Evolutionary conservation across 306 rosid genomes (phyloP), one percentile per base, ranked within the genome.

Genomic region (Prunus campanulata): DNA sequence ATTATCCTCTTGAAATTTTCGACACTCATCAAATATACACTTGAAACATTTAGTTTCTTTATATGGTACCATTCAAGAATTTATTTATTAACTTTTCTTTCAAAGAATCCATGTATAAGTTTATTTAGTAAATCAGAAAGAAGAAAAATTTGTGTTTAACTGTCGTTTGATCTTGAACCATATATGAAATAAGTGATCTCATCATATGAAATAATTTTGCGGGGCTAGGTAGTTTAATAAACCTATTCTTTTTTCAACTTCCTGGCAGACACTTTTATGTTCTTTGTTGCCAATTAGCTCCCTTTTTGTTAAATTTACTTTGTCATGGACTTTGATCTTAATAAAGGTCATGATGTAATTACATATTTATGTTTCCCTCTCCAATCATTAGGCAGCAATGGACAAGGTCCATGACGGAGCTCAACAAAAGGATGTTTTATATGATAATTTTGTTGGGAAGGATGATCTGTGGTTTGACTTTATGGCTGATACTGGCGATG

Each of bases 401-500:
- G 84, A 80, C 89, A 90, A 82, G 91, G 87, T 72, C 83, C 83
- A 80, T 25, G 87, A 90, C 35, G 93, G 88, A 80, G 86, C 80
- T 75, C 76, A 81, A 65, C 84, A 86, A 70, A 84, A 76, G 61
- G 99, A 90, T 74, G 84, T 90, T 81, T 72, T 95, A 44, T 95
- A 88, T 75, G 88, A 84, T 80, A 95, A 95, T 80, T 88, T 92
- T 68, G 81, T 85, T 67, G 93, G 87, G 80, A 89, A 84, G 88
- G 91, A 91, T 67, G 97, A 88, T 65, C 80, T 95, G 46, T 95
- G 99, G 97, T 95, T 95, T 84, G 99, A 95, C 85, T 95, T 95
- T 84, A 92, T 92, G 97, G 97, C 99, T 80, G 99, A 95, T 85
- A 95, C 99, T 25, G 99, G 99, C 20, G 99, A 95, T 72, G 99